Evolutionary conservation across 805 yeast genomes (phyloP), one percentile per base, ranked within the genome.

Genomic region (Tetrapisispora phaffii): DNA sequence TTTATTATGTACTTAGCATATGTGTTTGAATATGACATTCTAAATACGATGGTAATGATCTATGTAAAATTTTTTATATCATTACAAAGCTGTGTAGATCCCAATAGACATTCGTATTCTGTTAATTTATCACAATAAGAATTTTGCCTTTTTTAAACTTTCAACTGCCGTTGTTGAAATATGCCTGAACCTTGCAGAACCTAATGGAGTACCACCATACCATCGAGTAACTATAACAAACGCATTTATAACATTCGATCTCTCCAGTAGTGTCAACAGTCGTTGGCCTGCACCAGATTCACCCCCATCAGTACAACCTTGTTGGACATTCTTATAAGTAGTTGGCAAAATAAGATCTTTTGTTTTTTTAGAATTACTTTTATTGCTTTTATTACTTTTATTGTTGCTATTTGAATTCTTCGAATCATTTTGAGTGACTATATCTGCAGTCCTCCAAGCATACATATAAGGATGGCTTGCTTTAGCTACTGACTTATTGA

Each of bases 171-270:
- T 75, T 22, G 72, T 69, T 40, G 77, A 71, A 5, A 85, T 84
- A 52, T 78, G 80, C 47, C 85, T 69, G 55, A 85, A 85, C 44
- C 95, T 62, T 21, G 77, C 72, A 4, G 85, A 72, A 0, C 95
- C 95, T 34, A 85, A 57, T 4, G 84, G 85, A 0, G 72, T 70
- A 0, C 95, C 94, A 1, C 90, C 90, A 56, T 82, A 82, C 95
- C 94, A 85, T 48, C 95, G 59, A 0, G 85, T 75, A 0, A 82
- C 93, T 23, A 85, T 78, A 1, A 85, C 73, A 16, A 85, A 54
- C 0, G 79, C 73, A 56, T 82, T 80, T 4, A 71, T 60, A 12
- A 78, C 44, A 33, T 73, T 63, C 7, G 74, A 59, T 26, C 76
- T 62, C 19, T 75, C 77, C 17, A 84, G 50, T 3, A 83, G 56